Base-by-base conservation (phyloP, 352 stramenopile genomes). In the Pythium dissotocum region DNA sequence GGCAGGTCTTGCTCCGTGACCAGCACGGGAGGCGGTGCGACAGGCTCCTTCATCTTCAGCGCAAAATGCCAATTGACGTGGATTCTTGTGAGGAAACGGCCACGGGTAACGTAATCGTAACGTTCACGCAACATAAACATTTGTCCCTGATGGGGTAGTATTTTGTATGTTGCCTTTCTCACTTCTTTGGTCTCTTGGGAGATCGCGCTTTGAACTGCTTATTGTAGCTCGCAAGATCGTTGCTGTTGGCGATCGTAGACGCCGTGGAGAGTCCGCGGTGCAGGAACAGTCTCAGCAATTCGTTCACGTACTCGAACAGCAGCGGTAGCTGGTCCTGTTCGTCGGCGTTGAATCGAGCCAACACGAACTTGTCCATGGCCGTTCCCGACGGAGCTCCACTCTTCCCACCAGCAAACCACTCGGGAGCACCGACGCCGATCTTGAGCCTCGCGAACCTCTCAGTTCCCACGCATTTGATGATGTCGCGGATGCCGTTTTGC, bases 391-490 rank as follows among this genome's bases (percentile, higher is more conserved):
- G 86, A 0, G 88, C 85, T 4, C 86, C 84, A 6, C 70, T 90
- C 44, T 84, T 85, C 53, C 80, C 83, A 16, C 75, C 78, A 32
- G 71, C 68, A 67, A 96, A 96, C 88, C 88, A 96, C 56, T 92
- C 67, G 2, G 86, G 85, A 6, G 85, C 82, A 7, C 88, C 88
- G 12, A 96, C 70, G 30, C 88, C 88, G 49, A 96, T 89, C 59
- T 90, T 90, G 51, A 96, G 80, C 4, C 88, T 82, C 55, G 85
- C 87, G 60, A 96, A 96, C 38, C 88, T 87, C 65, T 96, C 87
- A 2, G 82, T 87, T 32, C 83, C 80, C 1, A 89, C 69, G 33
- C 87, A 90, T 69, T 96, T 94, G 65, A 96, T 96, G 66, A 96
- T 85, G 62, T 96, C 88, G 8, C 76, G 77, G 52, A 96, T 71